Percentiles rank a stretch among this genome's conserved stretches.
phyloP scores from a whole-genome alignment of 2,329 filamentous ascomycete genomes.

The Myriosclerotinia scirpicola region DNA sequence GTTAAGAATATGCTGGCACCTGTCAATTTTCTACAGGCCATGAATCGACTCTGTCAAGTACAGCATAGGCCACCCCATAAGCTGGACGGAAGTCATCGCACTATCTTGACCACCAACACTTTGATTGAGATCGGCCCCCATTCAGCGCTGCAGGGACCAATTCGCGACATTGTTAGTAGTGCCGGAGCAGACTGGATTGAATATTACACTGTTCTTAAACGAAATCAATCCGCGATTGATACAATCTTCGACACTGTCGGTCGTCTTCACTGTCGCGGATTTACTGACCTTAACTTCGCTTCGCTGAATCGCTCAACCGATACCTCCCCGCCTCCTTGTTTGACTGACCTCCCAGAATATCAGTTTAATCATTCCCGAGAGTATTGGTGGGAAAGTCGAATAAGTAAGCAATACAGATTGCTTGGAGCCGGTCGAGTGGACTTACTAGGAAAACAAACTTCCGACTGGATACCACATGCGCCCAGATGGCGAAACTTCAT shows the following conservation, averaged over 20 bases:
- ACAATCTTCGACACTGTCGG: neutral
- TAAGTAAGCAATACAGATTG: constrained; percentile 1
- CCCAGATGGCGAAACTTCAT: constrained; percentile 14
- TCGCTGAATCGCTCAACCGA: neutral
- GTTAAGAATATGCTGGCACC: constrained; percentile 46
- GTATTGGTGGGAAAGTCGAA: constrained; percentile 8
- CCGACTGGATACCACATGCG: neutral
- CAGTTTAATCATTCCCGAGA: constrained; percentile 12
- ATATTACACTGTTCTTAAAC: constrained; percentile 6
- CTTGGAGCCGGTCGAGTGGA: neutral
- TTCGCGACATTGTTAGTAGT: constrained; percentile 6
- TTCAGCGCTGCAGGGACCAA: constrained; percentile 19
- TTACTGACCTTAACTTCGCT: neutral
- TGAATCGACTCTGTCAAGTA: neutral
- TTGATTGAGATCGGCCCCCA: constrained; percentile 27
- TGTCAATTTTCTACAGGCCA: constrained; percentile 36
- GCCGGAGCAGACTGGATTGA: neutral
- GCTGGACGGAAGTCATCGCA: constrained; percentile 6
- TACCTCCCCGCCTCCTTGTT: constrained; percentile 31
- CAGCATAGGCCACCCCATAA: neutral
- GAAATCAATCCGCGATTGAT: neutral
- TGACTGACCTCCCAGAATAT: constrained; percentile 12
- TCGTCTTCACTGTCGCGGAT: neutral
- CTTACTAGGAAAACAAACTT: neutral
- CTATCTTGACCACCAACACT: neutral